A percentile compares a stretch with the other conserved stretches of the same genome.
Conservation (phyloP, 148 eudicot genomes). For the Oxyria digyna region DNA sequence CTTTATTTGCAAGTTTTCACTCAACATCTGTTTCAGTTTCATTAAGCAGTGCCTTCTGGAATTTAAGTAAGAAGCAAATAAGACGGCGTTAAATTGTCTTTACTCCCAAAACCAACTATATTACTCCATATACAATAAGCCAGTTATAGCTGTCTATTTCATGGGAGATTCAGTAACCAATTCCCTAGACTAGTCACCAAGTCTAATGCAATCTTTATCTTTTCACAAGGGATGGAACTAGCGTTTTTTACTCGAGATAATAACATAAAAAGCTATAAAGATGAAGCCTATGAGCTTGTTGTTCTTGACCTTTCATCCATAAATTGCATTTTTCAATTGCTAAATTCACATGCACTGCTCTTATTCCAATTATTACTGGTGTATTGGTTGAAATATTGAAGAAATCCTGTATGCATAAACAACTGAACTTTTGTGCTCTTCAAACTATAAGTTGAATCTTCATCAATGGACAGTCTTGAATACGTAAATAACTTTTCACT, state of each 20-base stretch:
- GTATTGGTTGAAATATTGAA: not conserved
- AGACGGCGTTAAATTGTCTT: not conserved
- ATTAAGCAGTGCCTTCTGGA: not conserved
- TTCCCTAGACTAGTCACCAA: not conserved
- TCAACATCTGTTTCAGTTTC: not conserved
- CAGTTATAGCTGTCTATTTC: not conserved
- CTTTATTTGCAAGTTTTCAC: not conserved
- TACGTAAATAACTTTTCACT: not conserved
- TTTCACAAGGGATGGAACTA: not conserved
- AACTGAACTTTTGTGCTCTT: not conserved
- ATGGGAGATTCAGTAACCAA: not conserved
- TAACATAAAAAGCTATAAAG: not conserved
- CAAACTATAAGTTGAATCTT: not conserved
- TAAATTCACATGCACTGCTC: not conserved
- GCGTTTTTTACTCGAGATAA: not conserved
- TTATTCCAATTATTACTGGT: not conserved
- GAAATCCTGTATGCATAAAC: not conserved
- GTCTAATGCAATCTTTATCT: not conserved
- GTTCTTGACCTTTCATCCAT: not conserved
- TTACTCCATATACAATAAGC: not conserved
- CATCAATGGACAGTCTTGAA: not conserved
- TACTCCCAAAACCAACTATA: not conserved
- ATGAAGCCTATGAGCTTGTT: not conserved
- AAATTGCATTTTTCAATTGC: not conserved
- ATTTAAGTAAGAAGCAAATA: not conserved